A percentile compares a stretch with the other conserved stretches of the same genome.
Conservation (phyloP, 495 filamentous ascomycete species). For the Zalerion maritima region DNA sequence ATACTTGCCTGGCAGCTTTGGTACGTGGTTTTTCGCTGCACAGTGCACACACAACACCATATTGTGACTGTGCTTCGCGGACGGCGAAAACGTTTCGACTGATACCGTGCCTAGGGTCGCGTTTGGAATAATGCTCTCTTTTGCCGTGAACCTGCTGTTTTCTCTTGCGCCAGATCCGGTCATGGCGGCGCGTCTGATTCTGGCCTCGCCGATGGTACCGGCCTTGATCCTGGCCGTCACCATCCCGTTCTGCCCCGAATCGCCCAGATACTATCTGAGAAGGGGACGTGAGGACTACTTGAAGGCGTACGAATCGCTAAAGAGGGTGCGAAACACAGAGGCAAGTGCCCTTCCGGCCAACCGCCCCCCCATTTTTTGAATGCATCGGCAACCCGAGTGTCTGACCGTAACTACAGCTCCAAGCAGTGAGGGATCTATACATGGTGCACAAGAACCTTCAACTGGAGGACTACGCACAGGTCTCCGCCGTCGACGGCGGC, state of each 20-base stretch:
- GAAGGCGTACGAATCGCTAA: slow-evolving; percentile 13
- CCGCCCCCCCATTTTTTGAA: too few species aligned
- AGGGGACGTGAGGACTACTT: slow-evolving; percentile 10
- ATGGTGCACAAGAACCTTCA: slow-evolving; percentile 16
- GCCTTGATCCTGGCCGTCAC: slow-evolving; percentile 13
- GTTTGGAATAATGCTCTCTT: slow-evolving; percentile 18
- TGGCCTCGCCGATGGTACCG: slow-evolving; percentile 15
- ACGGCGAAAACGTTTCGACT: too few species aligned
- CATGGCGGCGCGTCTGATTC: slow-evolving; percentile 8
- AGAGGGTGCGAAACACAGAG: slow-evolving; percentile 12
- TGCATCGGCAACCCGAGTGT: too few species aligned
- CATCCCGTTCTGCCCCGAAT: slow-evolving; percentile 17
- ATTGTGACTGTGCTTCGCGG: too few species aligned
- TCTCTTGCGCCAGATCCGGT: slow-evolving; percentile 1
- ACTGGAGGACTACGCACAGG: slow-evolving; percentile 11
- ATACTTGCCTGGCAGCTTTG: slow-evolving; percentile 21
- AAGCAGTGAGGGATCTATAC: slow-evolving; percentile 17
- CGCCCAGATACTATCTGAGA: slow-evolving; percentile 18
- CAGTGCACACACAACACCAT: too few species aligned
- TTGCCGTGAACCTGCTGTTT: slow-evolving; percentile 17
- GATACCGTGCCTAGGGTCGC: slow-evolving; percentile 14
- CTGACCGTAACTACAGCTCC: slow-evolving; percentile 10
- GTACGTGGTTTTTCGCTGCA: too few species aligned
- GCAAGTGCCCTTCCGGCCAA: slow-evolving; percentile 3
- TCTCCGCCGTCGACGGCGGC: too few species aligned